Conservation (phyloP, 139 green algal genomes). For the Chlamydomonas asymmetrica region DNA sequence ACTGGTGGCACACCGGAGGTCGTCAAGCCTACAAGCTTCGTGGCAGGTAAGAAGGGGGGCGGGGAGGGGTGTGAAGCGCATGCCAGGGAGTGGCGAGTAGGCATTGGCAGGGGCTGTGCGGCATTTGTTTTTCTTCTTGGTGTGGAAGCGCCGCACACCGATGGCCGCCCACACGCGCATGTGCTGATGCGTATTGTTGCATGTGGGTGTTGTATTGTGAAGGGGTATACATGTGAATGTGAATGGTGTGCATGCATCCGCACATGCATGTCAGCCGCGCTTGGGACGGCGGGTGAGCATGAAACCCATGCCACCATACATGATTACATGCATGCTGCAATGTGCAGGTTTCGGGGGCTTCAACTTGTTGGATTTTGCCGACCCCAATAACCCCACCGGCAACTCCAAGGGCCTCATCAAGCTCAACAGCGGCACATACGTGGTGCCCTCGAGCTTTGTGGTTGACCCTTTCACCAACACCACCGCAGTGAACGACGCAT, state of each 20-base stretch:
- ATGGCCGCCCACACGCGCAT: neutral
- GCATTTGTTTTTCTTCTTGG: neutral
- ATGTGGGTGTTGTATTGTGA: no score
- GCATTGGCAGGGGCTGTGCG: neutral
- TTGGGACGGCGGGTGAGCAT: no score
- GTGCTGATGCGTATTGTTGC: neutral
- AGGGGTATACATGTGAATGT: no score
- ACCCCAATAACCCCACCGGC: neutral
- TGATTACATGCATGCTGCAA: neutral
- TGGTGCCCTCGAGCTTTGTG: no score
- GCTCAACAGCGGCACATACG: no score
- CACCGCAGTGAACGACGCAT: neutral
- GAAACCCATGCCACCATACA: no score
- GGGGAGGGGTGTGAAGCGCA: no score
- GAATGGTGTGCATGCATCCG: no score
- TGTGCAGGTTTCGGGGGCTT: conserved; percentile 8
- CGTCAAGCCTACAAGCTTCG: neutral
- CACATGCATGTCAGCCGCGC: neutral
- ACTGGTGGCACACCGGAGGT: neutral
- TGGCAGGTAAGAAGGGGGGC: no score
- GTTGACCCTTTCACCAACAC: neutral
- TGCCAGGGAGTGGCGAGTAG: neutral
- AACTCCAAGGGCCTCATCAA: neutral
- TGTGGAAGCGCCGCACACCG: neutral
- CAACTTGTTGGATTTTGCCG: neutral